Base-by-base conservation (phyloP, 768 basidiomycete genomes). In the Leccinum olivaceopallidum region DNA sequence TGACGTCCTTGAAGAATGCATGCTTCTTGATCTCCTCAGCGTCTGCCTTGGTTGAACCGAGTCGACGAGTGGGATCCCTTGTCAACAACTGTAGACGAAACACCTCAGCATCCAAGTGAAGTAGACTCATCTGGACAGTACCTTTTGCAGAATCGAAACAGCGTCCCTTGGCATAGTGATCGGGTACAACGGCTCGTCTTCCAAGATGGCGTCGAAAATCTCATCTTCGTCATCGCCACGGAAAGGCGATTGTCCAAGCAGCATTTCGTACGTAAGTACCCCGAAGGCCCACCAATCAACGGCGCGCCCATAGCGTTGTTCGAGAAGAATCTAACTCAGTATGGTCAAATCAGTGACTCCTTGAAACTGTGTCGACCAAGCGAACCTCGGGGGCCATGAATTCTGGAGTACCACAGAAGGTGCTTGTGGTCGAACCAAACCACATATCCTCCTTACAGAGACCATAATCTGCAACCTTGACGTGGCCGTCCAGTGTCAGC, bases 231-330 rank as follows among this genome's bases (percentile, higher is more conserved):
- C 97, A 68, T 99, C 97, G 59, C 97, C 97, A 50, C 95, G 89
- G 89, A 99, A 99, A 4, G 97, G 97, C 5, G 97, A 98, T 77
- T 98, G 97, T 51, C 97, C 97, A 26, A 98, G 82, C 57, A 99
- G 77, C 97, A 99, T 99, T 78, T 99, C 97, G 73, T 99, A 99
- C 26, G 91, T 98, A 67, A 99, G 77, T 5, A 99, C 97, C 64
- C 97, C 97, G 73, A 98, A 98, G 13, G 97, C 97, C 97, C 97
- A 99, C 97, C 97, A 99, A 72, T 99, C 97, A 47, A 99, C 97
- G 12, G 97, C 96, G 42, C 95, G 93, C 10, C 95, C 95, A 68
- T 99, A 99, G 52, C 95, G 91, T 78, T 98, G 97, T 77, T 99
- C 97, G n/a, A 98, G 84, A 56, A 99, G 81, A 75, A 99, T 99